Base-by-base conservation (phyloP, 169 alveolate species). In the Eimeria necatrix region DNA sequence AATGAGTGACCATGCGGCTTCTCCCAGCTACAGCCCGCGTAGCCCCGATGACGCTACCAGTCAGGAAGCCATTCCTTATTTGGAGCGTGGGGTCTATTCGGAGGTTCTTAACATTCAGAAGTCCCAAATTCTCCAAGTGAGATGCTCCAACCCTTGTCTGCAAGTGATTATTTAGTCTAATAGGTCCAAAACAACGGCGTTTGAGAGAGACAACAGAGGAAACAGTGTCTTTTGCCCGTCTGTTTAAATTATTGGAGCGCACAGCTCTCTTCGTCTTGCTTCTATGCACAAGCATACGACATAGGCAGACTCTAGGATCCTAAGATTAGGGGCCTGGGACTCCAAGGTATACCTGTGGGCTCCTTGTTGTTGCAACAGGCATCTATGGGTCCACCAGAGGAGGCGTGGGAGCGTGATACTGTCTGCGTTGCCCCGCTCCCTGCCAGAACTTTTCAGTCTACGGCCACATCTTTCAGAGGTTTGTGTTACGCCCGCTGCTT, bases 371-470 rank as follows among this genome's bases (percentile, higher is more conserved):
- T 85, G 92, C 80, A 85, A 78, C 92, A 85, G 70, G 92, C 92
- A 24, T 85, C 61, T 3, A 60, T 76, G 61, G 92, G 92, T 22
- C 92, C 92, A 22, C 92, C 92, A 46, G 81, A 85, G 22, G 92
- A n/a, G 22, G 92, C 92, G 18, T n/a, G 80, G 70, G 92, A 85
- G 8, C 92, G 60, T 18, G 81, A 85, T 32, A 51, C 92, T 10
- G 26, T 61, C 41, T 49, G 26, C 41, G 48, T 85, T 10, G 18
- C 92, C 20, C 48, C 92, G 10, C 56, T 85, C 7, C 92, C 92
- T 60, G 92, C 92, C 80, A 60, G 81, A 20, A 59, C 81, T 12
- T 85, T 85, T 26, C 92, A 85, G 51, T 41, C 73, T 46, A 9
- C 92, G 8, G 59, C 68, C 48, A 85, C 80, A n/a, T 59, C 78